A percentile compares a stretch with the other conserved stretches of the same genome.
Conservation (phyloP, 495 filamentous ascomycete genomes). For the Aspergillus incahuasiensis region DNA sequence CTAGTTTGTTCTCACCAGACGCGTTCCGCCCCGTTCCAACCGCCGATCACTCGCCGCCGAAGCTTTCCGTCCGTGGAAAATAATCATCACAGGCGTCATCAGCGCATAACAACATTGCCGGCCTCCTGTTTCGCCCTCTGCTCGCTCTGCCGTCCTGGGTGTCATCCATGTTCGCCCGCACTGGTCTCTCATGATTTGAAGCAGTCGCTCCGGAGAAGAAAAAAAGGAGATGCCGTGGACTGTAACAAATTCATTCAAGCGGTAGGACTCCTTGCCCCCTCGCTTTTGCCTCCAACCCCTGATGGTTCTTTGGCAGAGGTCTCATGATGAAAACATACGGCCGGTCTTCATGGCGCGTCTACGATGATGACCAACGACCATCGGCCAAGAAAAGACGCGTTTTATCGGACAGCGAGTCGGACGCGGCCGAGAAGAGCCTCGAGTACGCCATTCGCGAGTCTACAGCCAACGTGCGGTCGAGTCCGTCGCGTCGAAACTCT, state of each 20-base stretch:
- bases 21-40: conserved; percentile 21
- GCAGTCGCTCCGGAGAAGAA: conserved; percentile 3
- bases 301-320: conserved; percentile 28
- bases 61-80: conserved; percentile 21
- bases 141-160: conserved; percentile 5
- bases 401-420: conserved; percentile 32
- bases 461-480: conserved; percentile 46
- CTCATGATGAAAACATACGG: conserved; percentile 53
- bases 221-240: conserved; percentile 50
- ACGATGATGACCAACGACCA: conserved; percentile 40
- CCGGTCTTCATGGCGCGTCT: conserved; percentile 46
- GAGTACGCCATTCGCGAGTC: conserved; percentile 48
- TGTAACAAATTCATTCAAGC: conserved; percentile 55
- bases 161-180: conserved; percentile 22
- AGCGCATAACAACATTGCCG: background rate
- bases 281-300: background rate
- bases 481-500: conserved; percentile 45
- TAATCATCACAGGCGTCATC: conserved; percentile 19
- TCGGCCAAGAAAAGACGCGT: conserved; percentile 48
- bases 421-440: conserved; percentile 45
- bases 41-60: conserved; percentile 23
- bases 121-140: background rate
- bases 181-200: conserved; percentile 17
- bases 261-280: conserved; percentile 27
- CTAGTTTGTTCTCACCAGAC: conserved; percentile 22